Evolutionary conservation across 192 early-diverging fungal species (phyloP).

Genomic region (Geranomyces michiganensis): DNA sequence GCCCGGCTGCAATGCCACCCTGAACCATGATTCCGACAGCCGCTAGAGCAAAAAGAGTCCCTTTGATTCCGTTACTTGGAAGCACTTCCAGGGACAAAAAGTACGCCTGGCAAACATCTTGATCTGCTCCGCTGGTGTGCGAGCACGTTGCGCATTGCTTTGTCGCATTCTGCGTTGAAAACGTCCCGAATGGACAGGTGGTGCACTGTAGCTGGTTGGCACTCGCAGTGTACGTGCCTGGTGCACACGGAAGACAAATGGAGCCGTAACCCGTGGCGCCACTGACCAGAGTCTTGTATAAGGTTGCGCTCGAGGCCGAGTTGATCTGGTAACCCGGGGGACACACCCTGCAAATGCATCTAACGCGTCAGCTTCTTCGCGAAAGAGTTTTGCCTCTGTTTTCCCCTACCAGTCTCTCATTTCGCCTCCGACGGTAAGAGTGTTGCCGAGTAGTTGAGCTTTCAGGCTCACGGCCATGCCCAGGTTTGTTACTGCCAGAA

Average conservation of each 20-base stretch:
- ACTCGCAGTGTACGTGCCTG: not conserved
- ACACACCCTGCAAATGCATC: constrained; percentile 1
- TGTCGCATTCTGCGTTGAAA: not conserved
- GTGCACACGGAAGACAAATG: constrained; percentile 7
- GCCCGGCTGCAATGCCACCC: not conserved
- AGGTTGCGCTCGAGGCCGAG: constrained; percentile 2
- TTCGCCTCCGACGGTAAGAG: constrained; percentile 2
- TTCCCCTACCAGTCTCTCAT: not conserved
- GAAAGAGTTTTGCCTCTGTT: no score
- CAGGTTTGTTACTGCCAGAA: constrained; percentile 6
- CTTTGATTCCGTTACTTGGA: not conserved
- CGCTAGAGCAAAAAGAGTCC: not conserved
- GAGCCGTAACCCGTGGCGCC: not conserved
- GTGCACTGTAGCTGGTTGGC: not conserved
- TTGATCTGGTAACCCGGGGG: constrained; percentile 2
- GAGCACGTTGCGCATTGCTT: constrained; percentile 1
- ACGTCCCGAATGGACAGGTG: constrained; percentile 9
- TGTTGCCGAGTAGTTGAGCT: not conserved
- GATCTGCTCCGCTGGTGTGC: not conserved
- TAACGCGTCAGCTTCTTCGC: no score
- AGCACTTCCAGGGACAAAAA: not conserved
- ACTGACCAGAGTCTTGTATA: not conserved
- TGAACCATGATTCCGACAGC: not conserved
- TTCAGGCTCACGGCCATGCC: not conserved
- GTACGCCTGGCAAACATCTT: constrained; percentile 3